These are phyloP conservation scores for Forsythia viridissima DNA, from an alignment of 257 asterid species.

Conservation along the genomic window DNA sequence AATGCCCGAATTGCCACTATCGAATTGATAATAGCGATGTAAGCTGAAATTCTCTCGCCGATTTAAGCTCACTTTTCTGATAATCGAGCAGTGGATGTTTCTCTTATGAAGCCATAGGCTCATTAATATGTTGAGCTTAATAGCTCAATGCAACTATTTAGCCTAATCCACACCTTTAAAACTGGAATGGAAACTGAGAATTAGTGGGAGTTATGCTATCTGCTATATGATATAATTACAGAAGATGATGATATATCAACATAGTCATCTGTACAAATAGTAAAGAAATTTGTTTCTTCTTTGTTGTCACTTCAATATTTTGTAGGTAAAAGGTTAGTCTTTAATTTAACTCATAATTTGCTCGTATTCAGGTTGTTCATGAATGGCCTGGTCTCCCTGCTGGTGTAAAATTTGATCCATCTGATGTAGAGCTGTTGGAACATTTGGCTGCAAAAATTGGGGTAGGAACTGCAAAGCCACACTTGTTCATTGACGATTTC, in stretches of 20 bases:
- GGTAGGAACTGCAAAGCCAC: conserved; percentile 48
- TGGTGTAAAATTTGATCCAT: conserved; percentile 89
- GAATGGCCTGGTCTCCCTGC: conserved; percentile 88
- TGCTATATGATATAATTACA: too few species aligned
- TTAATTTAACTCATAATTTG: conserved; percentile 1
- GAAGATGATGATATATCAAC: not conserved
- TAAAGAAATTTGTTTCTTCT: not conserved
- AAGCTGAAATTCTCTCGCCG: conserved; percentile 30
- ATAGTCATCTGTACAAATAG: not conserved
- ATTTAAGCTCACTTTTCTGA: not conserved
- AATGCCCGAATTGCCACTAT: conserved; percentile 70
- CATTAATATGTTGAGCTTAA: not conserved
- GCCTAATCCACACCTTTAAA: not conserved
- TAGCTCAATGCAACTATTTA: not conserved
- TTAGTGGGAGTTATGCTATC: not conserved
- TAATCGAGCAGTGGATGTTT: not conserved
- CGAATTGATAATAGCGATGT: conserved; percentile 69
- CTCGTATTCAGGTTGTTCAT: conserved; percentile 45
- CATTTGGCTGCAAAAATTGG: conserved; percentile 88
- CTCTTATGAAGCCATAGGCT: not conserved
- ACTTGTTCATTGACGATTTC: conserved; percentile 68
- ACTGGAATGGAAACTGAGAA: not conserved
- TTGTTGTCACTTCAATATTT: not conserved
- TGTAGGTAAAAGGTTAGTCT: not conserved
- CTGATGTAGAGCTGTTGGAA: conserved; percentile 74